These are phyloP conservation scores for Erythrophleum fordii DNA, from an alignment of 306 rosid species.

Conservation along the genomic window DNA sequence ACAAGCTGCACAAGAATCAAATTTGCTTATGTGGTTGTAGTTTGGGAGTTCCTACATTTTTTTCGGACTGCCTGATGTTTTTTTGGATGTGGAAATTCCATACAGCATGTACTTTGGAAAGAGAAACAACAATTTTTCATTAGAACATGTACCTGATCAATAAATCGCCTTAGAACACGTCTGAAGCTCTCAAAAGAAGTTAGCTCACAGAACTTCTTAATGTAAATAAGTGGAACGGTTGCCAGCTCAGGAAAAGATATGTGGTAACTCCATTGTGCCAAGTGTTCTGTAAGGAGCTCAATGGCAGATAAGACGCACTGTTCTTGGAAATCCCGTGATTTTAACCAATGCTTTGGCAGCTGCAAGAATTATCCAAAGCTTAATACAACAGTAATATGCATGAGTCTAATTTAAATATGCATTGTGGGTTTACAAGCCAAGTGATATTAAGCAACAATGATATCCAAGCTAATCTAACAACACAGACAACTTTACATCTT, in stretches of 20 bases:
- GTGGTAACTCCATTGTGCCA: conserved; percentile 84
- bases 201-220: conserved; percentile 70
- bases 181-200: conserved; percentile 71
- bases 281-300: conserved; percentile 82
- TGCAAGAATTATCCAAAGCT: conserved; percentile 46
- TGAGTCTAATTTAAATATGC: conserved; percentile 17
- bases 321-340: conserved; percentile 76
- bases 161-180: conserved; percentile 75
- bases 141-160: conserved; percentile 76
- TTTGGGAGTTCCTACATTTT: background rate
- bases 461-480: background rate
- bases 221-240: conserved; percentile 69
- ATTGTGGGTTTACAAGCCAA: conserved; percentile 8
- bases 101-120: background rate
- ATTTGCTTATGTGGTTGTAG: background rate
- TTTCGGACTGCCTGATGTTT: conserved; percentile 2
- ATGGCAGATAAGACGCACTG: conserved; percentile 77
- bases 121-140: conserved; percentile 3
- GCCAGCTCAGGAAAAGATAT: conserved; percentile 93
- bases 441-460: conserved; percentile 10
- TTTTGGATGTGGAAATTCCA: conserved; percentile 19
- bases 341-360: conserved; percentile 90
- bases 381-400: conserved; percentile 31
- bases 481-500: background rate
- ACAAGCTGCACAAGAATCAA: background rate